phyloP scores from a whole-genome alignment of 768 basidiomycete genomes.

The Tulasnella sp. region DNA sequence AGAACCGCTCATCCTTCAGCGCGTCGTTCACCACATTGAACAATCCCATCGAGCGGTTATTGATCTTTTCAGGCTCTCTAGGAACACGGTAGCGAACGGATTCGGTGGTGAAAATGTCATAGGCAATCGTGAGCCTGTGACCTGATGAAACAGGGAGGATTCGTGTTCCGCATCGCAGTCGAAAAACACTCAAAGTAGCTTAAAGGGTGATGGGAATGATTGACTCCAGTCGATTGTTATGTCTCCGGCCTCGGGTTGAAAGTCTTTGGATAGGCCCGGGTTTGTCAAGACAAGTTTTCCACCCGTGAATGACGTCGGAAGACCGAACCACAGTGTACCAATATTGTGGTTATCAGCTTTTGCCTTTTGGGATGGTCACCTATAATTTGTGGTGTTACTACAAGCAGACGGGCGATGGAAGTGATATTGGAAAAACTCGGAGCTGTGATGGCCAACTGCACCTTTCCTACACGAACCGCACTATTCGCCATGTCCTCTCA shows the following conservation, averaged over 20 bases:
- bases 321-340: conserved; percentile 44
- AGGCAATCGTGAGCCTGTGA: conserved; percentile 39
- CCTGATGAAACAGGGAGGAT: conserved; percentile 39
- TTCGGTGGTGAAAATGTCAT: conserved; percentile 23
- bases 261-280: conserved; percentile 21
- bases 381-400: too few relatives aligned
- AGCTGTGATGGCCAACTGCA: too few relatives aligned
- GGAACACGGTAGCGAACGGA: not conserved
- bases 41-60: not conserved
- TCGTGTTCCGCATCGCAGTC: conserved; percentile 43
- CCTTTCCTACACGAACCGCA: not conserved
- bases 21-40: not conserved
- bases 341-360: conserved; percentile 41
- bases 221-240: conserved; percentile 14
- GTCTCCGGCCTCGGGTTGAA: not conserved
- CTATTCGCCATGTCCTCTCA: conserved; percentile 8
- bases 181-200: conserved; percentile 37
- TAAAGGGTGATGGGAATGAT: not conserved
- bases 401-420: too few relatives aligned
- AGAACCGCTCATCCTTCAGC: not conserved
- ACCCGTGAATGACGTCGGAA: conserved; percentile 42
- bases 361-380: conserved; percentile 44
- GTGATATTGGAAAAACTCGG: too few relatives aligned
- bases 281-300: conserved; percentile 39
- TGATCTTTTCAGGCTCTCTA: not conserved